Percentiles rank a stretch among this genome's conserved stretches.
phyloP scores from a whole-genome alignment of 257 asterid species.

The Nicotiana otophora region DNA sequence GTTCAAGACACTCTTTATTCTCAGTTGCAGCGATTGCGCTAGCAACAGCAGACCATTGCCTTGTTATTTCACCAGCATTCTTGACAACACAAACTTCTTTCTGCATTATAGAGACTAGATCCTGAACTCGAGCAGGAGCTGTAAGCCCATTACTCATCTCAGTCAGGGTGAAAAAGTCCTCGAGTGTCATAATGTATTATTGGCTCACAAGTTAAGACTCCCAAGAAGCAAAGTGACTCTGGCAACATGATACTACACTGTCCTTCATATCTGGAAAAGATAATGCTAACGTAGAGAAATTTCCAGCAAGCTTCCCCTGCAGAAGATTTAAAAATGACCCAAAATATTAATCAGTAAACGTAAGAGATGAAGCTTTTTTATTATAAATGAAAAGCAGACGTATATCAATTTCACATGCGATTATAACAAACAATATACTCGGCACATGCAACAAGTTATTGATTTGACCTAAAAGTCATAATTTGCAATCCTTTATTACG shows the following conservation, averaged over 20 bases:
- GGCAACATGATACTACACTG: not conserved
- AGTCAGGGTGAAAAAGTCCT: conserved; percentile 54
- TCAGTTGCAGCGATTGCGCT: conserved; percentile 52
- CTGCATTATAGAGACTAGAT: conserved; percentile 51
- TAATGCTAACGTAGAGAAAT: not conserved
- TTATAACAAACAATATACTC: too few relatives aligned
- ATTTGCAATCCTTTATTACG: too few relatives aligned
- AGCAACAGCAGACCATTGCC: conserved; percentile 64
- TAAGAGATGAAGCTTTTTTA: not conserved
- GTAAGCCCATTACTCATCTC: conserved; percentile 62
- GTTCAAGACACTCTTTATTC: conserved; percentile 54
- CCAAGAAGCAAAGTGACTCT: not conserved
- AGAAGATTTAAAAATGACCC: not conserved
- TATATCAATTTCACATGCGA: too few relatives aligned
- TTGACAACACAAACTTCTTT: conserved; percentile 30
- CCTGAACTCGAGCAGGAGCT: conserved; percentile 54
- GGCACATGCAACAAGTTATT: too few relatives aligned
- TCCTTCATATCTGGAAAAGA: not conserved
- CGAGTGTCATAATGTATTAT: conserved; percentile 40
- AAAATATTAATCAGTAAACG: not conserved
- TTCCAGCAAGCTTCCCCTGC: not conserved
- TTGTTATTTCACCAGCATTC: conserved; percentile 33
- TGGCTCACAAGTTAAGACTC: not conserved
- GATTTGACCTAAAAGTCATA: too few relatives aligned
- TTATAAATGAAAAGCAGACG: too few relatives aligned